Evolutionary conservation across 2,329 filamentous ascomycete genomes (phyloP).

Genomic region (Phialophora verrucosa): DNA sequence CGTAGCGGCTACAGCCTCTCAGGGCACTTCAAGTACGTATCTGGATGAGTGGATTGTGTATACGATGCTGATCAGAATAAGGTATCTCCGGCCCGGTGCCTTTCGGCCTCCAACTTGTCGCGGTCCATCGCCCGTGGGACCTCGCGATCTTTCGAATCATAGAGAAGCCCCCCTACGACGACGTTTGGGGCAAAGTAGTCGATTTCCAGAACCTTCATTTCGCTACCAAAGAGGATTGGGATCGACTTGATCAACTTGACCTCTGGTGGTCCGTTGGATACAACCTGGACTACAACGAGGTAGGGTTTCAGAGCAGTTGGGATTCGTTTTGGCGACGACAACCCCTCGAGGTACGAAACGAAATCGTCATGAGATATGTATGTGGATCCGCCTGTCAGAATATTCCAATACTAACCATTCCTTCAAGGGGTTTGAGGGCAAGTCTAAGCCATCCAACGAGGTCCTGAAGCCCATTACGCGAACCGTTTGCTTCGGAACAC

Average conservation of each 20-base stretch:
- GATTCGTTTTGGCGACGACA: background rate
- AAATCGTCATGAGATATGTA: background rate
- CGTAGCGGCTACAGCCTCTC: too few species aligned
- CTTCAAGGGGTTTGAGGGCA: background rate
- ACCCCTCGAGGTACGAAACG: background rate
- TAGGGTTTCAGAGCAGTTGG: background rate
- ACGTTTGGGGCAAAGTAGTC: background rate
- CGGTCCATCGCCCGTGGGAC: background rate
- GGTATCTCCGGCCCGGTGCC: background rate
- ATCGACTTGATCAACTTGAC: background rate
- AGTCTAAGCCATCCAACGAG: background rate
- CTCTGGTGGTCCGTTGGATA: slow-evolving; percentile 1
- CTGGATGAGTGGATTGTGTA: too few species aligned
- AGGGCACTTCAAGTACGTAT: too few species aligned
- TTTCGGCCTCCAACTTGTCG: background rate
- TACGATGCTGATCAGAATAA: too few species aligned
- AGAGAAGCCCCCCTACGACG: background rate
- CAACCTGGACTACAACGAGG: background rate
- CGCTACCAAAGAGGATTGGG: background rate
- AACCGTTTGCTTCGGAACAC: background rate
- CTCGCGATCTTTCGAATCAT: background rate
- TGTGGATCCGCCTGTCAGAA: too few species aligned
- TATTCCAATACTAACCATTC: too few species aligned
- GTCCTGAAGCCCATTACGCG: background rate
- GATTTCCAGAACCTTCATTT: too few species aligned